These are phyloP conservation scores for Cucurbita pepo DNA, from an alignment of 306 rosid species.

Conservation along the genomic window DNA sequence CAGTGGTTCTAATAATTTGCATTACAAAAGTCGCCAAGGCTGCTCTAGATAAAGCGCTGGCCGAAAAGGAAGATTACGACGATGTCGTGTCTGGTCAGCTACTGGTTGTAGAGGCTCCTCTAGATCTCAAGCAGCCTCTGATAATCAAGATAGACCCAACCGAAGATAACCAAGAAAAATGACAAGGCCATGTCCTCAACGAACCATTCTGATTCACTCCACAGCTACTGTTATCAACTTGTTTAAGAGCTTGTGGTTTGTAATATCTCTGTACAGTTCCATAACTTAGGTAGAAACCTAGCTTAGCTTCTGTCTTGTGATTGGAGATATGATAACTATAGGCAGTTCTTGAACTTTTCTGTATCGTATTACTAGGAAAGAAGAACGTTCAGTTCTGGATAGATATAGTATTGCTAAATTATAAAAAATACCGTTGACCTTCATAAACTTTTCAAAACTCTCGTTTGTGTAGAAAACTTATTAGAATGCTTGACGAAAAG, in stretches of 20 bases:
- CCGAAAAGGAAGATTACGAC: conserved; percentile 44
- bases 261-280: not conserved
- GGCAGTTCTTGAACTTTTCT: not conserved
- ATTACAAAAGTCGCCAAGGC: conserved; percentile 73
- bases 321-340: not conserved
- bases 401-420: no score
- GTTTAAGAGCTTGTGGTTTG: not conserved
- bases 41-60: conserved; percentile 76
- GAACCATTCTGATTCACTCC: not conserved
- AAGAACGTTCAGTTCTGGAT: not conserved
- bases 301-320: not conserved
- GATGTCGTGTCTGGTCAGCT: conserved; percentile 17
- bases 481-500: no score
- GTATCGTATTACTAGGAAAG: not conserved
- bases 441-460: no score
- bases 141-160: conserved; percentile 40
- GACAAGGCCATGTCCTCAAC: conserved; percentile 2
- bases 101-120: conserved; percentile 21
- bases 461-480: no score
- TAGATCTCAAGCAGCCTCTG: conserved; percentile 58
- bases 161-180: conserved; percentile 19
- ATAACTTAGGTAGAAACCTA: not conserved
- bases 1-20: conserved; percentile 58
- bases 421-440: no score
- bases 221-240: not conserved